Conservation (phyloP, 257 asterid genomes). For the Solanum piurae region DNA sequence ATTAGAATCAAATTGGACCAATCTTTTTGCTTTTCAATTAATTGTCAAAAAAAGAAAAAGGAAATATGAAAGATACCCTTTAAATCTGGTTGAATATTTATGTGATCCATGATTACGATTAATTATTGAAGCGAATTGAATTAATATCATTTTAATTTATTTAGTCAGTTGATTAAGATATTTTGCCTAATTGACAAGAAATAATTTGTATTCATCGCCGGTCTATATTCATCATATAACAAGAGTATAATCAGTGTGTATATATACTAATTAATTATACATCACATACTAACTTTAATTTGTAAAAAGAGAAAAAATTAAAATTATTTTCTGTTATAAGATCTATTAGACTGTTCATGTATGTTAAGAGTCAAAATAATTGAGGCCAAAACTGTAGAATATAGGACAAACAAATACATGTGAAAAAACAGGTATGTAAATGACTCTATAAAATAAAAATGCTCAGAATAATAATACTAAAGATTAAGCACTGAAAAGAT, state of each 20-base stretch:
- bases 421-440: background rate
- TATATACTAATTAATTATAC: background rate
- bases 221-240: background rate
- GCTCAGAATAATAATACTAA: background rate
- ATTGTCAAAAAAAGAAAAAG: background rate
- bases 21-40: background rate
- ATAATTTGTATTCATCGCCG: background rate
- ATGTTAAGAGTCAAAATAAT: background rate
- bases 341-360: too few species aligned
- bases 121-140: background rate
- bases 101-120: background rate
- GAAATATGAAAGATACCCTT: background rate
- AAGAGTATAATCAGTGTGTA: background rate
- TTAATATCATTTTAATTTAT: background rate
- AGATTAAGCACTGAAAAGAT: background rate
- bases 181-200: background rate
- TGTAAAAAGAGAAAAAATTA: background rate
- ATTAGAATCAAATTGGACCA: background rate
- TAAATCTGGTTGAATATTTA: background rate
- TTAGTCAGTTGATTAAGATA: background rate
- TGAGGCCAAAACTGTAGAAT: background rate
- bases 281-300: background rate
- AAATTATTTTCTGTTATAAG: background rate
- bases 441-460: background rate
- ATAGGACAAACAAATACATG: background rate